Evolutionary conservation across 192 early-diverging fungal genomes (phyloP).

Genomic region (Allomyces arbusculus): DNA sequence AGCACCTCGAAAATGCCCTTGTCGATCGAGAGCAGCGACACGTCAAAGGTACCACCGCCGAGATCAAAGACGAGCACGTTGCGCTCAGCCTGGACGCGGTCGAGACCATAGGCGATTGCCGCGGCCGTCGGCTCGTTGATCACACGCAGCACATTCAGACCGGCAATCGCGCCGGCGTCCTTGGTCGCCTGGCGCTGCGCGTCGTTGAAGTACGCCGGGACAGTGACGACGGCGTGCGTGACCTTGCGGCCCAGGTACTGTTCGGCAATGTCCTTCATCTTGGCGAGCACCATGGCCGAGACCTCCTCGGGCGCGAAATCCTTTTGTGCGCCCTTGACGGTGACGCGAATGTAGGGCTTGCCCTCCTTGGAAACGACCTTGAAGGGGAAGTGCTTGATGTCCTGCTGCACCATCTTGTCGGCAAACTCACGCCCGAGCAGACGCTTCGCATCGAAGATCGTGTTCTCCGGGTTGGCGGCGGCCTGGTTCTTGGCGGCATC

Average conservation of each 20-base stretch:
- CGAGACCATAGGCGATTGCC: constrained; percentile 90
- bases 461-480: constrained; percentile 70
- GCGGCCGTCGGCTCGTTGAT: constrained; percentile 88
- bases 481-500: constrained; percentile 93
- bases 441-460: constrained; percentile 84
- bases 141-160: constrained; percentile 64
- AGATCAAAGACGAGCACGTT: constrained; percentile 93
- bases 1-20: constrained; percentile 93
- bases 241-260: constrained; percentile 67
- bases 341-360: constrained; percentile 65
- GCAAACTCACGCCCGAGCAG: constrained; percentile 71
- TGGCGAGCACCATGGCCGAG: constrained; percentile 87
- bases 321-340: constrained; percentile 70
- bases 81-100: constrained; percentile 70
- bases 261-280: constrained; percentile 91
- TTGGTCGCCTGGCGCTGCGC: constrained; percentile 89
- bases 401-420: constrained; percentile 75
- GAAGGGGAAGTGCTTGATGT: constrained; percentile 93
- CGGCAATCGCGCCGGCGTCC: constrained; percentile 70
- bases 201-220: constrained; percentile 95
- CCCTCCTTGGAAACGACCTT: constrained; percentile 59
- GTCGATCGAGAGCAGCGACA: constrained; percentile 85
- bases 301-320: constrained; percentile 85
- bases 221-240: constrained; percentile 85
- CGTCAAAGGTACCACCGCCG: constrained; percentile 96